A percentile compares a stretch with the other conserved stretches of the same genome.
phyloP scores from a whole-genome alignment of 768 basidiomycete species.

The Russula emetica region DNA sequence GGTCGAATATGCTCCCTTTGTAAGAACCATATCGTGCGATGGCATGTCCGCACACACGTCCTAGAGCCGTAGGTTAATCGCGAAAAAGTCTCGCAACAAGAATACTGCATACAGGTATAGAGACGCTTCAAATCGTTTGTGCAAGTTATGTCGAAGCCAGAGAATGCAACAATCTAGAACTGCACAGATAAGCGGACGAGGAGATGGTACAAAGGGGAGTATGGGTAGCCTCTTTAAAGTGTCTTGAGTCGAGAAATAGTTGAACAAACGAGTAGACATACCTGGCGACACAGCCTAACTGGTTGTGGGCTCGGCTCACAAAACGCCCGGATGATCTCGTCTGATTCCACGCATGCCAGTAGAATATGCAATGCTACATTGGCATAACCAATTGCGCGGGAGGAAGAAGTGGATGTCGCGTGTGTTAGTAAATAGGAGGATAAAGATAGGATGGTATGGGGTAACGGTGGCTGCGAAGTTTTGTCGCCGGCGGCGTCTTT shows the following conservation, averaged over 20 bases:
- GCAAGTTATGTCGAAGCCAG: constrained; percentile 68
- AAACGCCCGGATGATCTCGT: constrained; percentile 44
- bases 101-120: constrained; percentile 49
- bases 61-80: constrained; percentile 28
- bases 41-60: constrained; percentile 51
- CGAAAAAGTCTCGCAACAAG: not conserved
- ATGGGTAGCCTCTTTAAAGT: constrained; percentile 46
- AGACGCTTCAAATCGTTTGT: constrained; percentile 53
- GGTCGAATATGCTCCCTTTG: constrained; percentile 50
- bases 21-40: constrained; percentile 55
- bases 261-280: constrained; percentile 30
- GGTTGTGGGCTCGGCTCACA: constrained; percentile 39
- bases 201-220: constrained; percentile 40
- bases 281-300: constrained; percentile 63
- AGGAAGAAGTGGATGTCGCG: constrained; percentile 55
- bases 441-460: constrained; percentile 50
- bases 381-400: constrained; percentile 59
- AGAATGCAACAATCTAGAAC: constrained; percentile 64
- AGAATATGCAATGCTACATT: constrained; percentile 52
- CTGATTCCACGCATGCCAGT: constrained; percentile 48
- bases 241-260: not conserved
- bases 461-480: constrained; percentile 36
- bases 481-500: constrained; percentile 31
- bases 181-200: constrained; percentile 50
- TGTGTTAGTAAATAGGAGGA: constrained; percentile 66